These are phyloP conservation scores for Calocybe indica DNA, from an alignment of 768 basidiomycete genomes.

Conservation along the genomic window DNA sequence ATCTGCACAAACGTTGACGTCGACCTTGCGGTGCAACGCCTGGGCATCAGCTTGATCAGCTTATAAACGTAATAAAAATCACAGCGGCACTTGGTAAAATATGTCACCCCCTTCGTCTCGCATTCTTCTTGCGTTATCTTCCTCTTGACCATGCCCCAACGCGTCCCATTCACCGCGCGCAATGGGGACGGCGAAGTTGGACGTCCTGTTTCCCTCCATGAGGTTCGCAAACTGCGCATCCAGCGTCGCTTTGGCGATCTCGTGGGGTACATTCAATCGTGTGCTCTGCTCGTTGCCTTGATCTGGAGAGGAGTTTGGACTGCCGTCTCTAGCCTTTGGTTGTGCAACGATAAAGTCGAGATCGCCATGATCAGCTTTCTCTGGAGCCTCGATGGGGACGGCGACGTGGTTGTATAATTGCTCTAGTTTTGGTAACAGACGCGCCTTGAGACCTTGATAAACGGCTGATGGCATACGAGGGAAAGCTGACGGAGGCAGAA, in stretches of 20 bases:
- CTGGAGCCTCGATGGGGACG: slow-evolving; percentile 58
- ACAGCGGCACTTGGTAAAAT: slow-evolving; percentile 33
- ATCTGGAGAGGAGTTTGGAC: slow-evolving; percentile 7
- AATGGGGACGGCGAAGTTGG: slow-evolving; percentile 56
- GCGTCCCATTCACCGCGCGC: slow-evolving; percentile 30
- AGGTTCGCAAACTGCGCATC: slow-evolving; percentile 42
- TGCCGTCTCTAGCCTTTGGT: slow-evolving; percentile 22
- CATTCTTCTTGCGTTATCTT: slow-evolving; percentile 17
- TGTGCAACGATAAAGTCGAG: slow-evolving; percentile 58
- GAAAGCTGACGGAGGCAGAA: slow-evolving; percentile 37
- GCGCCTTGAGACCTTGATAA: slow-evolving; percentile 47
- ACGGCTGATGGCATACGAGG: slow-evolving; percentile 56
- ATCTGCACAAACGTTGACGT: slow-evolving; percentile 53
- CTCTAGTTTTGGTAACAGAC: slow-evolving; percentile 32
- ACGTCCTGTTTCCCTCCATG: slow-evolving; percentile 47
- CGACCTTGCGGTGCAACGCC: slow-evolving; percentile 34
- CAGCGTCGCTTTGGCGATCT: slow-evolving; percentile 31
- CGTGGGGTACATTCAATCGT: slow-evolving; percentile 25
- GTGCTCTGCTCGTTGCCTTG: neutral
- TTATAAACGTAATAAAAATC: neutral
- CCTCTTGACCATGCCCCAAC: slow-evolving; percentile 21
- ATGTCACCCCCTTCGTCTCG: slow-evolving; percentile 22
- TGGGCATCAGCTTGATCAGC: neutral
- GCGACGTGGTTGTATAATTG: slow-evolving; percentile 44
- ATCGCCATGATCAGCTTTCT: slow-evolving; percentile 63